Evolutionary conservation across 2,329 filamentous ascomycete genomes (phyloP).

Genomic region (Neonectria hederae): DNA sequence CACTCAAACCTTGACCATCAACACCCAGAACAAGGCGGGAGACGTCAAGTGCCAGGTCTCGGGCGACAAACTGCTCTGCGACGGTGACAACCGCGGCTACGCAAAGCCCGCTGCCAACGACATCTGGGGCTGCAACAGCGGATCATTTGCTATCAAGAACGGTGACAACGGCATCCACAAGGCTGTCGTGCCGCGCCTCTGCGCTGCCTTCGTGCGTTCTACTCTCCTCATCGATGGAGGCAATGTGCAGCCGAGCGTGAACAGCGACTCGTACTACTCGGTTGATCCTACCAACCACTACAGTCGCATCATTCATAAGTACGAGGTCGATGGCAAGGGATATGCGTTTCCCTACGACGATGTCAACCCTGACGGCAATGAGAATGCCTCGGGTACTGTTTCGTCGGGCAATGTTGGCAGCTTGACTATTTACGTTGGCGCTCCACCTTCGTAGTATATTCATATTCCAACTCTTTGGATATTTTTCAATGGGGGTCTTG

Average conservation of each 20-base stretch:
- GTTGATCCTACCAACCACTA: constrained; percentile 63
- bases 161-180: constrained; percentile 53
- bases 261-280: constrained; percentile 55
- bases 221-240: constrained; percentile 58
- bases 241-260: constrained; percentile 54
- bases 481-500: background rate
- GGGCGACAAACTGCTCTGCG: constrained; percentile 50
- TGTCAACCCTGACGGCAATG: constrained; percentile 65
- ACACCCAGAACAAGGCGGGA: constrained; percentile 54
- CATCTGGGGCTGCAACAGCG: constrained; percentile 62
- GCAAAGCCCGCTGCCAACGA: constrained; percentile 54
- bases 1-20: constrained; percentile 50
- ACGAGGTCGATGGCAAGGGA: constrained; percentile 67
- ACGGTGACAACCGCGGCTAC: constrained; percentile 55
- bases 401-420: constrained; percentile 35
- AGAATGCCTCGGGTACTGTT: constrained; percentile 58
- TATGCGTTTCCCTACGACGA: constrained; percentile 77
- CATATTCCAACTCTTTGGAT: background rate
- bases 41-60: constrained; percentile 52
- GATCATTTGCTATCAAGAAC: constrained; percentile 53
- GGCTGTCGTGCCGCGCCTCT: constrained; percentile 58
- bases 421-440: constrained; percentile 44
- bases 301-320: constrained; percentile 66
- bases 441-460: constrained; percentile 19
- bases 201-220: constrained; percentile 60